These are phyloP conservation scores for Darksidea phi DNA, from an alignment of 495 filamentous ascomycete genomes.

Conservation along the genomic window DNA sequence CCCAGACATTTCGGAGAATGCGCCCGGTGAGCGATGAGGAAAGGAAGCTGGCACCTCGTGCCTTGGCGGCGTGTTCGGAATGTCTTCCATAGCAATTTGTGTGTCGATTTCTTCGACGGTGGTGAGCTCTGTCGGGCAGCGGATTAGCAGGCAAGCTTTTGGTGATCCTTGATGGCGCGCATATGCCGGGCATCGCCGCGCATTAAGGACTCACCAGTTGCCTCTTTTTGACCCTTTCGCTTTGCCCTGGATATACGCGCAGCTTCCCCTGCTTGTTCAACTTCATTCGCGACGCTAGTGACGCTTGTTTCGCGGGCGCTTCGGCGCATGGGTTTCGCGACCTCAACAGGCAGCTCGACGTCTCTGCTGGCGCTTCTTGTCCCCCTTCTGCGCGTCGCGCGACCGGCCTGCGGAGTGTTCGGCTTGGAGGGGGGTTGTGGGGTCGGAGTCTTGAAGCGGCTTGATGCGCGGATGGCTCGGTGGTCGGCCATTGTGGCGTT, in stretches of 20 bases:
- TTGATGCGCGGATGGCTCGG: conserved; percentile 27
- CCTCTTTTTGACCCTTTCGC: conserved; percentile 9
- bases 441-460: conserved; percentile 23
- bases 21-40: conserved; percentile 28
- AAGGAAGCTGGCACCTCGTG: background rate
- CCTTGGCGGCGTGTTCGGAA: conserved; percentile 20
- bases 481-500: conserved; percentile 40
- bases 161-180: background rate
- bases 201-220: conserved; percentile 9
- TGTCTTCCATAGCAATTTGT: conserved; percentile 9
- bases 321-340: conserved; percentile 23
- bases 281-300: conserved; percentile 35
- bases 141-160: background rate
- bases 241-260: conserved; percentile 10
- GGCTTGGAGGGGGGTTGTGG: conserved; percentile 22
- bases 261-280: conserved; percentile 16
- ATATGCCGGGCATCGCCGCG: background rate
- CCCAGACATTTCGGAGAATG: conserved; percentile 34
- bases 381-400: conserved; percentile 22
- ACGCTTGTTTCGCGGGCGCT: conserved; percentile 40
- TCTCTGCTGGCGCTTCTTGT: conserved; percentile 48
- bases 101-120: conserved; percentile 29
- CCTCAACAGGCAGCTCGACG: conserved; percentile 29
- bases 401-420: conserved; percentile 34
- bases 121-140: conserved; percentile 23